Evolutionary conservation across 441 rosid genomes (phyloP), one percentile per base, ranked within the genome.

Genomic region (Lepidium campestre): DNA sequence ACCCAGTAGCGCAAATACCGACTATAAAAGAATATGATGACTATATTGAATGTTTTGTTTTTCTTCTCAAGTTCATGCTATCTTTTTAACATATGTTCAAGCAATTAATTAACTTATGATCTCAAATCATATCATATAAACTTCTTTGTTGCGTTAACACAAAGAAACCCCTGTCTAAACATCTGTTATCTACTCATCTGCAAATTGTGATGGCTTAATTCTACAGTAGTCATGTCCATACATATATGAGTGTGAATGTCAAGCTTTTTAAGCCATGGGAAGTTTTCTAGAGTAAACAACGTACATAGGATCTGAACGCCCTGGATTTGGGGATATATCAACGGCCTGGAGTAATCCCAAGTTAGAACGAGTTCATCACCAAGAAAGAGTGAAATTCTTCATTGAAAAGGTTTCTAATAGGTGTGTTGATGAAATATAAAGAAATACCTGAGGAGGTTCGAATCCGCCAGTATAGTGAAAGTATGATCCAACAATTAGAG

Each of bases 401-500:
- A n/a, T 35, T n/a, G 4, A 4, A n/a, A 32, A 2, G 14, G 12
- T 10, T 36, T 44, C n/a, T 53, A 34, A 13, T 34, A 49, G 13
- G 10, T 25, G 12, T 34, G 49, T 39, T 29, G 59, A 57, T 64
- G 64, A 56, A 35, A 40, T 35, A 58, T 29, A n/a, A 29, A 35
- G 50, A 67, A 48, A 42, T 65, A 88, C 98, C 93, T 84, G 83
- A 75, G 98, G 96, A 75, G 96, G 84, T 77, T 93, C 95, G 64
- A 79, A 93, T 65, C 96, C 98, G 44, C 97, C 90, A 0, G 93
- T 86, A 71, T 90, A 93, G 78, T 90, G 97, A 80, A 93, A 90
- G 74, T 93, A 90, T 17, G 95, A 83, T 27, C 95, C 96, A 1
- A 93, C 96, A 62, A 93, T 90, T 81, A 93, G 15, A 44, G 77